Percentiles rank a stretch among this genome's conserved stretches.
phyloP scores from a whole-genome alignment of 1,284 basidiomycete genomes.

The Ceratobasidium sp. region DNA sequence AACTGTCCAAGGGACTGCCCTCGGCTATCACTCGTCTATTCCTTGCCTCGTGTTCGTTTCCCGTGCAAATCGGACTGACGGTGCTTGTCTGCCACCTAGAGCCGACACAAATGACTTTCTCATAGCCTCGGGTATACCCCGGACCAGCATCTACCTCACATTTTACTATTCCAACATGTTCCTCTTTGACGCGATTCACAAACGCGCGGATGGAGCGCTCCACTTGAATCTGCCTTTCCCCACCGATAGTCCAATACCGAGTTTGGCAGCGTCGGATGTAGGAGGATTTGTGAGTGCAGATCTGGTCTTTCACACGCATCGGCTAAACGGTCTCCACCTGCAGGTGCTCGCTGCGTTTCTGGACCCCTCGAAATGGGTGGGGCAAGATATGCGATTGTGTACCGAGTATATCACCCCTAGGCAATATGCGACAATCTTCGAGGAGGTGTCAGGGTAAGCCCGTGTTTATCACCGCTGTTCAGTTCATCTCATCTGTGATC shows the following conservation, averaged over 20 bases:
- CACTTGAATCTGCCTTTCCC: constrained; percentile 32
- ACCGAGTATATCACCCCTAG: constrained; percentile 36
- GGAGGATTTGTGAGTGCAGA: constrained; percentile 32
- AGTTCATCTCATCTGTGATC: background rate
- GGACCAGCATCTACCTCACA: constrained; percentile 32
- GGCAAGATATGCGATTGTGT: constrained; percentile 36
- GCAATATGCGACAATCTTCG: constrained; percentile 36
- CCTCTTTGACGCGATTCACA: constrained; percentile 36
- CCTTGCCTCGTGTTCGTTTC: constrained; percentile 10
- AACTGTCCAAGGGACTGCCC: background rate
- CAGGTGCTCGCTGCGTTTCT: constrained; percentile 31
- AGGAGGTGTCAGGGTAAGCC: constrained; percentile 38
- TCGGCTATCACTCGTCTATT: background rate
- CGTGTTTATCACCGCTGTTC: background rate
- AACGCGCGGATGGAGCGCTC: constrained; percentile 24
- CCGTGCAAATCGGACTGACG: constrained; percentile 10
- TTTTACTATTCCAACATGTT: constrained; percentile 38
- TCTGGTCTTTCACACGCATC: background rate
- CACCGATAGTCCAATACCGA: constrained; percentile 38
- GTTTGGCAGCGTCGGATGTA: constrained; percentile 32
- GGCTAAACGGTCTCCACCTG: background rate
- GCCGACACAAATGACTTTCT: constrained; percentile 37
- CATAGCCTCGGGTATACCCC: constrained; percentile 8
- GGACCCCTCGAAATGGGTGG: constrained; percentile 27
- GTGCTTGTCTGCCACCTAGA: constrained; percentile 4